A percentile compares a stretch with the other conserved stretches of the same genome.
phyloP scores from a whole-genome alignment of 2,329 filamentous ascomycete species.

The Claviceps citrina region DNA sequence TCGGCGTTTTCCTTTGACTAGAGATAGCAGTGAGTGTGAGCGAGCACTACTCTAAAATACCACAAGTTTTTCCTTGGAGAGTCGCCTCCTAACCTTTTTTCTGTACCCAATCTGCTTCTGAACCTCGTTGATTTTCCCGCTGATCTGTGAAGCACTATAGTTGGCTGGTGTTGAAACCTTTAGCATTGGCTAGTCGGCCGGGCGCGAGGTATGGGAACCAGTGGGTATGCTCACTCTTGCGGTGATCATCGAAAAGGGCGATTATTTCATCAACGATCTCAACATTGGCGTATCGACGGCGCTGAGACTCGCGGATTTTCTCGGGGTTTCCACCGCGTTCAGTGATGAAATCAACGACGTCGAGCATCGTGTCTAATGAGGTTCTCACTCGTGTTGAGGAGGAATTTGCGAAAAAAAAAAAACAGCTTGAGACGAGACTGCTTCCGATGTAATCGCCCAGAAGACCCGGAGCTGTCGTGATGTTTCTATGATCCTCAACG shows the following conservation, averaged over 20 bases:
- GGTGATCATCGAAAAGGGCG: slow-evolving; percentile 69
- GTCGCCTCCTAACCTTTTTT: slow-evolving; percentile 51
- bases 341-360: slow-evolving; percentile 62
- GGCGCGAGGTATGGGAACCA: neutral
- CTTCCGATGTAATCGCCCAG: neutral
- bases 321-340: slow-evolving; percentile 87
- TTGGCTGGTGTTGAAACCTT: slow-evolving; percentile 27
- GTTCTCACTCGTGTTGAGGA: neutral
- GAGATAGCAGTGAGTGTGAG: neutral
- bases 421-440: neutral
- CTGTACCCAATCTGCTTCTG: slow-evolving; percentile 83
- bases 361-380: slow-evolving; percentile 44
- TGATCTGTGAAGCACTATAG: slow-evolving; percentile 66
- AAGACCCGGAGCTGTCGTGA: neutral
- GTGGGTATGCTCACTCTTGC: slow-evolving; percentile 40
- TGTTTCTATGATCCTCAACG: neutral
- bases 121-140: slow-evolving; percentile 70
- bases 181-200: neutral
- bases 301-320: slow-evolving; percentile 82
- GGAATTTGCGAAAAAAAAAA: neutral
- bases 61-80: neutral
- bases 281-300: slow-evolving; percentile 62
- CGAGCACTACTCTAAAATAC: neutral
- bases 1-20: slow-evolving; percentile 75
- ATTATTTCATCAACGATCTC: slow-evolving; percentile 86